Conservation (phyloP, 257 asterid genomes). For the Fraxinus americana region DNA sequence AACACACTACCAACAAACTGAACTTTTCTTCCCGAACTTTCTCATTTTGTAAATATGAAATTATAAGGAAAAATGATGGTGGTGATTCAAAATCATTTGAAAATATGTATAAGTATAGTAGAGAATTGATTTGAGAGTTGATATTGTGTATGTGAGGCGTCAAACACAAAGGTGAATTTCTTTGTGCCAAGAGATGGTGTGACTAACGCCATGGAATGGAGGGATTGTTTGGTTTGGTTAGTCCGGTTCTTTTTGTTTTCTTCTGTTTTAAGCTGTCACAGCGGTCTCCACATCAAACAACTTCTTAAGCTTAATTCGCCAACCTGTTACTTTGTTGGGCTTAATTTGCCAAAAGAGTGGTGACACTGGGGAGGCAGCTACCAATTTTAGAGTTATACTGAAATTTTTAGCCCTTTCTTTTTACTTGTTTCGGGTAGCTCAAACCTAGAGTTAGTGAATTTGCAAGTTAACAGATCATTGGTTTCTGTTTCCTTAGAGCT, state of each 20-base stretch:
- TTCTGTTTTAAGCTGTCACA: background rate
- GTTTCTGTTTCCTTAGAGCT: background rate
- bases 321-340: background rate
- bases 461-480: background rate
- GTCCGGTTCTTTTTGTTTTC: background rate
- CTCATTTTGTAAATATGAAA: background rate
- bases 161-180: background rate
- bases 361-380: background rate
- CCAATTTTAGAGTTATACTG: background rate
- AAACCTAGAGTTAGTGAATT: background rate
- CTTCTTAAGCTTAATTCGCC: background rate
- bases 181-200: background rate
- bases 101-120: background rate
- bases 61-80: background rate
- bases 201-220: background rate
- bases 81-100: background rate
- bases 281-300: background rate
- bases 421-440: background rate
- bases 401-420: background rate
- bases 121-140: background rate
- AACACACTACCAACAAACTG: background rate
- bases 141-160: background rate
- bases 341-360: too few species aligned
- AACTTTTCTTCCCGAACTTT: background rate
- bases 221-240: background rate